Evolutionary conservation across 345 rosid genomes (phyloP).

Genomic region (Linum trigynum): DNA sequence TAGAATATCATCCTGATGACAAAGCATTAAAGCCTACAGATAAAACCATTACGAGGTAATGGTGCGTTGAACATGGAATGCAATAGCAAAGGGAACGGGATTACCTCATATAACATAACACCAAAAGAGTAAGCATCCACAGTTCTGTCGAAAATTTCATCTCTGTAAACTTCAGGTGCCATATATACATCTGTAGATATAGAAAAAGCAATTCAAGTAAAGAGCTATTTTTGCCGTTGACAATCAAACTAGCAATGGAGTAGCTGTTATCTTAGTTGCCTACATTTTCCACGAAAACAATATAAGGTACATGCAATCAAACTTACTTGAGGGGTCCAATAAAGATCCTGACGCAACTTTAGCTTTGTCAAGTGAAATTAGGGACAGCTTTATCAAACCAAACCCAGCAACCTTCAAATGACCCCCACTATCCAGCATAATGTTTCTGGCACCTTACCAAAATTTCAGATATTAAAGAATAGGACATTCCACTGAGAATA

Average conservation of each 20-base stretch:
- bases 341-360: constrained; percentile 36
- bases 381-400: constrained; percentile 56
- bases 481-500: constrained; percentile 19
- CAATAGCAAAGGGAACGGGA: neutral
- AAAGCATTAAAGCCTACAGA: neutral
- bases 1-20: neutral
- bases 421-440: constrained; percentile 93
- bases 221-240: neutral
- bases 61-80: neutral
- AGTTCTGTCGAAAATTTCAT: constrained; percentile 54
- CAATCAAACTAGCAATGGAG: neutral
- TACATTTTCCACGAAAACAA: neutral
- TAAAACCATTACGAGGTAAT: neutral
- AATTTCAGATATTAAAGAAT: constrained; percentile 68
- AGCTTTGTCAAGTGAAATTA: constrained; percentile 49
- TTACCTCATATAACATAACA: constrained; percentile 80
- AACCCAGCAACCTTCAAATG: constrained; percentile 81
- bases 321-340: constrained; percentile 57
- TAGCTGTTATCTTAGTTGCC: no score
- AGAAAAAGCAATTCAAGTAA: constrained; percentile 11
- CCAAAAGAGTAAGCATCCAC: constrained; percentile 83
- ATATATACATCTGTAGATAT: constrained; percentile 44
- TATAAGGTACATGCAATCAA: neutral
- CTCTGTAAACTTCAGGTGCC: constrained; percentile 78
- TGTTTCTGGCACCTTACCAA: constrained; percentile 99